Conservation (phyloP, 305 asterid genomes). For the Solanum hybrid region DNA sequence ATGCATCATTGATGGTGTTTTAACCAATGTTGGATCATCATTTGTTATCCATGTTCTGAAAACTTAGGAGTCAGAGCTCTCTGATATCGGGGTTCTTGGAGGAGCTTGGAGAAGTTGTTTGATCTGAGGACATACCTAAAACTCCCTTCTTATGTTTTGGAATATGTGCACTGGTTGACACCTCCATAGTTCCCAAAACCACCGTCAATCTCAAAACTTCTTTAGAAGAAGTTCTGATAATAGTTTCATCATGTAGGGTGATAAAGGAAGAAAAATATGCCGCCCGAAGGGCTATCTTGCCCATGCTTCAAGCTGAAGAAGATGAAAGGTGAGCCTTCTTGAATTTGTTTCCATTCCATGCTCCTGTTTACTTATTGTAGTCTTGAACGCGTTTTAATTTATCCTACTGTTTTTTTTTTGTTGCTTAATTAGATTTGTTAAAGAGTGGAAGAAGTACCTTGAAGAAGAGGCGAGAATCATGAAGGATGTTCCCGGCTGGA, state of each 20-base stretch:
- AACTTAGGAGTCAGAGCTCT: not conserved
- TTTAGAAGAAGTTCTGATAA: not conserved
- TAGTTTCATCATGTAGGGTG: conserved; percentile 40
- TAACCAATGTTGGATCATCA: not conserved
- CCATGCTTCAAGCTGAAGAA: conserved; percentile 94
- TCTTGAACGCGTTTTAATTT: not conserved
- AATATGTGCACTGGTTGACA: not conserved
- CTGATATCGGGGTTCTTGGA: not conserved
- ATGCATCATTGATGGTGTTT: not conserved
- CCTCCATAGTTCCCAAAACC: not conserved
- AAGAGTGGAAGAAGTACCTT: conserved; percentile 83
- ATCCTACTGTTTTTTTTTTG: not conserved
- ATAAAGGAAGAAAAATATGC: conserved; percentile 89
- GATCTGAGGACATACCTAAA: not conserved
- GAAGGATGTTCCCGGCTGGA: conserved; percentile 96
- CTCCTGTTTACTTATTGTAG: not conserved
- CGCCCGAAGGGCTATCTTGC: conserved; percentile 82
- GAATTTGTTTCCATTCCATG: not conserved
- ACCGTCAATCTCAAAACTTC: not conserved
- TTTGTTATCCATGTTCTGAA: not conserved
- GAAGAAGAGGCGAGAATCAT: conserved; percentile 91
- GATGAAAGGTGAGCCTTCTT: conserved; percentile 61
- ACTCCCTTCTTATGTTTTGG: not conserved
- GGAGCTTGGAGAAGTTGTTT: not conserved
- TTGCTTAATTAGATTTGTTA: conserved; percentile 48